phyloP scores from a whole-genome alignment of 306 rosid species.

The Neltuma alba region DNA sequence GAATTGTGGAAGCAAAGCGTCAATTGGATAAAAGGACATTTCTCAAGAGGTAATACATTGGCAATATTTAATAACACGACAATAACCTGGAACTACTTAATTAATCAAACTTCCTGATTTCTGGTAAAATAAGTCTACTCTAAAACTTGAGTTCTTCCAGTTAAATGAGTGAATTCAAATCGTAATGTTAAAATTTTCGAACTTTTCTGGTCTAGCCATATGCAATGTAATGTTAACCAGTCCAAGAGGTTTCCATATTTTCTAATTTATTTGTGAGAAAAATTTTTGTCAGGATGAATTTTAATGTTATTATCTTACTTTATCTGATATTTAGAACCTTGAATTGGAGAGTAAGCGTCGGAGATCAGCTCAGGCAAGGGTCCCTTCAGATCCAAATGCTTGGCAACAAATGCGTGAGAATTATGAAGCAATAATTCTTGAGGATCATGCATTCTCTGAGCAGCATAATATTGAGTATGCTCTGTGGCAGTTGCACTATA shows the following conservation, averaged over 20 bases:
- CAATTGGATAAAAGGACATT: slow-evolving; percentile 8
- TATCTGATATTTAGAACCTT: slow-evolving; percentile 53
- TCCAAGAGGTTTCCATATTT: neutral
- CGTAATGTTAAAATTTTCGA: neutral
- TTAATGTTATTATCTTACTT: slow-evolving; percentile 2
- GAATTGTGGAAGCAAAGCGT: neutral
- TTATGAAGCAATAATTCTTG: slow-evolving; percentile 88
- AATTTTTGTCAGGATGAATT: neutral
- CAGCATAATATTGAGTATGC: slow-evolving; percentile 79
- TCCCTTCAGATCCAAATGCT: slow-evolving; percentile 93
- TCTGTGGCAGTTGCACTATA: slow-evolving; percentile 93
- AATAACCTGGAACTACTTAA: neutral
- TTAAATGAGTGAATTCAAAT: slow-evolving; percentile 8
- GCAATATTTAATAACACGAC: neutral
- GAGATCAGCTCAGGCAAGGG: slow-evolving; percentile 81
- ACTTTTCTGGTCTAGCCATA: neutral
- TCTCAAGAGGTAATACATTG: slow-evolving; percentile 3
- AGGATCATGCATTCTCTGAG: slow-evolving; percentile 87
- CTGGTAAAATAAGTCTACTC: neutral
- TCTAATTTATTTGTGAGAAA: neutral
- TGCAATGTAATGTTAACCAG: neutral
- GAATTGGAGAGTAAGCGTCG: slow-evolving; percentile 82
- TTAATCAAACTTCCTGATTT: slow-evolving; percentile 1
- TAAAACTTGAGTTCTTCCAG: neutral
- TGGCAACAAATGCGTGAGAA: slow-evolving; percentile 97